Conservation (phyloP, 164 flowering plant species). For the Vitis vinifera region ASM3070453v1 NC_081820.1:14120501-14121000, state of each 20-base stretch:
- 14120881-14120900: constrained; percentile 76
- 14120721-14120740: constrained; percentile 68
- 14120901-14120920: constrained; percentile 76
- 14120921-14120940: constrained; percentile 89
- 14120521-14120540: constrained; percentile 10
- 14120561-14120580: constrained; percentile 15
- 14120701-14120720: constrained; percentile 91
- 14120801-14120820: constrained; percentile 85
- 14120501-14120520: constrained; percentile 12
- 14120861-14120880: constrained; percentile 97
- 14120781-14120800: constrained; percentile 85
- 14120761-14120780: constrained; percentile 67
- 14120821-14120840: constrained; percentile 90
- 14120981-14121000: no score
- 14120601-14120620: constrained; percentile 10
- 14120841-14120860: constrained; percentile 93
- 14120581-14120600: constrained; percentile 17
- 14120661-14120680: constrained; percentile 44
- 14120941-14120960: constrained; percentile 89
- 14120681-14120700: constrained; percentile 63
- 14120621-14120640: constrained; percentile 15
- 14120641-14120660: constrained; percentile 40
- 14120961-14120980: constrained; percentile 31
- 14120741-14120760: constrained; percentile 55
- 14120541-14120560: constrained; percentile 9